Evolutionary conservation across 768 basidiomycete genomes (phyloP).

Genomic region (Suillus fuscotomentosus): DNA sequence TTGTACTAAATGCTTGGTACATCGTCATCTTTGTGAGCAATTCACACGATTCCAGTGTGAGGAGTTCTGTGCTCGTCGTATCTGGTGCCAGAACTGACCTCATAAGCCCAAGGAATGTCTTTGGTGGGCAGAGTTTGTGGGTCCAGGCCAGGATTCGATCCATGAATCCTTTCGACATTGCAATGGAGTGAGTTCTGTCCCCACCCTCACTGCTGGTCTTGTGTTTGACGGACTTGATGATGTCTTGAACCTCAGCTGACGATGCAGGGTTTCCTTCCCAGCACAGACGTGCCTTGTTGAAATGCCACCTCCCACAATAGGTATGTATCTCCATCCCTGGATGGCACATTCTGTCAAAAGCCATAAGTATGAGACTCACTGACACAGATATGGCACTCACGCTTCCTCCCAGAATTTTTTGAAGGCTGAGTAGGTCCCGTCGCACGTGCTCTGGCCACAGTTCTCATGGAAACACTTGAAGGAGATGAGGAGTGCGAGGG

Average conservation of each 20-base stretch:
- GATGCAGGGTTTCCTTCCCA: neutral
- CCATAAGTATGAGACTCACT: neutral
- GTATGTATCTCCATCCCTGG: neutral
- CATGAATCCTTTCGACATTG: constrained; percentile 9
- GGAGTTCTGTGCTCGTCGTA: neutral
- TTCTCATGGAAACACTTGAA: constrained; percentile 5
- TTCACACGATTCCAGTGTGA: neutral
- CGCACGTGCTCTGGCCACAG: neutral
- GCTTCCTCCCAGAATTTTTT: constrained; percentile 2
- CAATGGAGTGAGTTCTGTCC: neutral
- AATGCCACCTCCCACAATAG: neutral
- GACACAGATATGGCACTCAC: no score
- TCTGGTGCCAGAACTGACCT: no score
- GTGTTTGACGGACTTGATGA: neutral
- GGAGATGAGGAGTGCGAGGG: neutral
- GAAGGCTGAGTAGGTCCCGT: neutral
- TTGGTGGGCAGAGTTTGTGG: neutral
- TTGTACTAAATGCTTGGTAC: neutral
- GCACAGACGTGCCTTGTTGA: neutral
- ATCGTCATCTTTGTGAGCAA: neutral
- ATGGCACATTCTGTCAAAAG: no score
- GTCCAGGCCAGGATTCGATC: constrained; percentile 1
- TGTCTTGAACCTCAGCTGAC: neutral
- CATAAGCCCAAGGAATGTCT: neutral
- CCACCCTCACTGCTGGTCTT: neutral